These are phyloP conservation scores for Hebeloma cylindrosporum DNA, from an alignment of 768 basidiomycete genomes.

Conservation along the genomic window DNA sequence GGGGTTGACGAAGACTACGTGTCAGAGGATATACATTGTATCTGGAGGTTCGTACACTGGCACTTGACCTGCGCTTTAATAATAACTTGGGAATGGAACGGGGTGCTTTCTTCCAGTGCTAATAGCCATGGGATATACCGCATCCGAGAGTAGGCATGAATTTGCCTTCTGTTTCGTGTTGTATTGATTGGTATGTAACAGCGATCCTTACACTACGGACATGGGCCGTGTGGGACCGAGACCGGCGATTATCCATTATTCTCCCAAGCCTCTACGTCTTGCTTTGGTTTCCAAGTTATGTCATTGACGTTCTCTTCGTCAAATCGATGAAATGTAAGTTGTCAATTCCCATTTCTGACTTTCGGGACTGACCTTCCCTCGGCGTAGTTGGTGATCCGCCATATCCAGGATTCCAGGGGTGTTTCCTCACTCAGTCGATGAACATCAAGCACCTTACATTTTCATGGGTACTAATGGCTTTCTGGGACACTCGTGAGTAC, in stretches of 20 bases:
- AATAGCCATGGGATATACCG: slow-evolving; percentile 3
- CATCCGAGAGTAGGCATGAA: slow-evolving; percentile 11
- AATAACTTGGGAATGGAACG: too few relatives aligned
- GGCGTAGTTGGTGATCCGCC: slow-evolving; percentile 1
- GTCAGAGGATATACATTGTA: slow-evolving; percentile 2
- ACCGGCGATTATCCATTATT: background rate
- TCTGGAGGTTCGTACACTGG: slow-evolving; percentile 15
- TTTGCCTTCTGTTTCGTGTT: background rate
- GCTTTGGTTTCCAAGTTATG: slow-evolving; percentile 4
- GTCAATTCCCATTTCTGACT: background rate
- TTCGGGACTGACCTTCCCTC: background rate
- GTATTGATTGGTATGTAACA: background rate
- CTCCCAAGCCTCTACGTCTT: slow-evolving; percentile 1
- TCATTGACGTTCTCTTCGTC: slow-evolving; percentile 3
- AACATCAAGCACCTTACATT: background rate
- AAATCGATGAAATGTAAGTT: slow-evolving; percentile 10
- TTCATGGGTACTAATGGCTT: slow-evolving; percentile 7
- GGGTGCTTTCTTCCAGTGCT: slow-evolving; percentile 3
- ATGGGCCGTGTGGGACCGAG: slow-evolving; percentile 16
- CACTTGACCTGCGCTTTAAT: background rate
- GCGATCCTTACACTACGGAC: slow-evolving; percentile 13
- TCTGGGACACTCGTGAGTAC: slow-evolving; percentile 16
- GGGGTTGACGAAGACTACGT: background rate
- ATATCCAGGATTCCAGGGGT: slow-evolving; percentile 8
- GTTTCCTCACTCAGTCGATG: slow-evolving; percentile 5